Conservation (phyloP, 2,329 filamentous ascomycete genomes). For the Colletotrichum chrysophilum region DNA sequence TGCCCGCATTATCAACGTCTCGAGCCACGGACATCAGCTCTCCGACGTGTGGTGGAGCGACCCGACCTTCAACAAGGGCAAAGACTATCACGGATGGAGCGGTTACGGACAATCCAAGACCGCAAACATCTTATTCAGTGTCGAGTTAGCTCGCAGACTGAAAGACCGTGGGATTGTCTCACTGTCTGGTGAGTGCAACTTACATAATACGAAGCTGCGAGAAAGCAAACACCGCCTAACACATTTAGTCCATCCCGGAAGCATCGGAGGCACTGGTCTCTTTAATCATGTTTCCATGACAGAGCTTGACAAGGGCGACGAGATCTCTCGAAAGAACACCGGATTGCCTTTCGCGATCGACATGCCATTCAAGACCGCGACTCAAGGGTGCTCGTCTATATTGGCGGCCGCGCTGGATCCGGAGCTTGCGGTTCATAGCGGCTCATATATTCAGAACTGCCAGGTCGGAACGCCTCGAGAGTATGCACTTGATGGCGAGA, state of each 20-base stretch:
- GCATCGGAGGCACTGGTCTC: not conserved
- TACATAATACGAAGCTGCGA: fast-evolving
- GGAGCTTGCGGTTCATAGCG: not conserved
- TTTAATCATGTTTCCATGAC: not conserved
- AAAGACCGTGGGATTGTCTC: not conserved
- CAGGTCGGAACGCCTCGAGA: not conserved
- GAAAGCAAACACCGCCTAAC: not conserved
- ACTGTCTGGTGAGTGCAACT: not conserved
- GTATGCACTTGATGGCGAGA: not conserved
- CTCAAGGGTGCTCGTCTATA: not conserved
- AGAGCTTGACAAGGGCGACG: not conserved
- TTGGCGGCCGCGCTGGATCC: not conserved
- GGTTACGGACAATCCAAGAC: not conserved
- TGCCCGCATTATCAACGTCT: not conserved
- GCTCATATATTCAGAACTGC: not conserved
- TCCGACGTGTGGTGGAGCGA: not conserved
- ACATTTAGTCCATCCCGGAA: not conserved
- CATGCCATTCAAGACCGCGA: not conserved
- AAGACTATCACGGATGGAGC: not conserved
- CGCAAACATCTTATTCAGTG: not conserved
- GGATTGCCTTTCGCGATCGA: not conserved
- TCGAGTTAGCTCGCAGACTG: not conserved
- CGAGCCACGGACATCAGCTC: not conserved
- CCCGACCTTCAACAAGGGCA: not conserved
- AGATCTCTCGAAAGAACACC: not conserved